Base-by-base conservation (phyloP, 2,329 filamentous ascomycete species). In the Fusarium mangiferae region DNA sequence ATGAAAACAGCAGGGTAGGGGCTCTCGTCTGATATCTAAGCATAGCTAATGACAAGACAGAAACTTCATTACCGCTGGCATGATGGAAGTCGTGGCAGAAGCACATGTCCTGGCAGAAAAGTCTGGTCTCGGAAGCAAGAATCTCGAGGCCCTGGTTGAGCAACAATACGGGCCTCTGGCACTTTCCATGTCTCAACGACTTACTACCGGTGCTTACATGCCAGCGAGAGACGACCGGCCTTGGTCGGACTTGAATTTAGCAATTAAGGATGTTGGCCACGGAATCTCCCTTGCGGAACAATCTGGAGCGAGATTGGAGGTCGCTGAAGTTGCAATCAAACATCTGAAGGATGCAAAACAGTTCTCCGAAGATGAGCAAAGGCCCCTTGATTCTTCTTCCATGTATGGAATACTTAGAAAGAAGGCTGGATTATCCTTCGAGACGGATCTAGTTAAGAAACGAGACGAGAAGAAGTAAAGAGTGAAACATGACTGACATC, bases 221-320 rank as follows among this genome's bases (percentile, higher is more conserved):
- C 83, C 83, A 3, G 75, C 75, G 0, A 62, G 58, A 11, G 82
- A 75, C 0, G 75, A 83, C 33, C 74, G 80, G 35, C 86, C 87
- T 5, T 85, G 82, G 81, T 88, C 86, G 1, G 86, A 86, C 42
- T 66, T 89, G 7, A 82, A 84, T 28, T 78, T 89, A 7, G 87
- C 85, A 1, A 81, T 89, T 13, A 88, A 89, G 66, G 87, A 89
- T 72, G 86, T 88, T 0, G 82, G 84, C 0, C 85, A 88, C 73
- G 87, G 85, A 1, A 82, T 88, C 18, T 78, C 78, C 11, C 81
- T 83, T 35, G 87, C 86, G 4, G 78, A 80, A 54, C 79, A 82
- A 3, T 78, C 77, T 1, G 85, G 85, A 0, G 72, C 83, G 28
- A 80, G 72, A 24, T 70, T 88, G 22, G 78, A 82, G 51, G 81